Base-by-base conservation (phyloP, 148 eudicot genomes). In the Fallopia convolvulus region DNA sequence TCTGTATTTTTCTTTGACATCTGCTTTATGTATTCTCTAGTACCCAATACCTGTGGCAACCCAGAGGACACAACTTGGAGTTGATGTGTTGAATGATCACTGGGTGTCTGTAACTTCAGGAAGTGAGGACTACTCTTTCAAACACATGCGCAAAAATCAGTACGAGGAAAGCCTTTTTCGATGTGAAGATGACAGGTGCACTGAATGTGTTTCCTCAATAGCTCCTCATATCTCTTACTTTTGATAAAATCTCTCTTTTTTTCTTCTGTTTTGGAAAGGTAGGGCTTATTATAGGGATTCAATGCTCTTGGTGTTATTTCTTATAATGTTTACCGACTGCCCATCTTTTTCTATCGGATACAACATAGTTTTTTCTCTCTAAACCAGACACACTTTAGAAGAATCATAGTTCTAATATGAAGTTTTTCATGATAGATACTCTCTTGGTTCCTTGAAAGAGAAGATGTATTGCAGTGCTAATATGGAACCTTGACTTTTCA, bases 91-190 rank as follows among this genome's bases (percentile, higher is more conserved):
- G 76, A 94, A 94, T 87, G 95, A 94, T 78, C 78, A 83, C 78
- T 94, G 98, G 98, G 98, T 94, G 21, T 94, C 98, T 83, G 98
- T 94, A 80, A 92, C 98, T 65, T 94, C 98, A 33, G 98, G 97
- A 68, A 94, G 97, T 84, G 97, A 92, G 83, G 98, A 94, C 78
- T 92, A 94, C 87, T 94, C 98, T 60, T 93, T 93, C 75, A 93
- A 91, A 81, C 97, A 93, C 85, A 93, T 93, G 98, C 97, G 98
- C 79, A 86, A 97, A 82, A 93, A 93, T 84, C 98, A 93, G 82
- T 93, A 90, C 61, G 98, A 93, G 82, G 98, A 92, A 86, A 94
- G 97, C 82, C 90, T 94, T 66, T 94, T 92, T 76, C 88, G 94
- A 83, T 94, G 98, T 84, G 98, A 93, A 88, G 98, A 94, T 87